Conservation (phyloP, 163 green algal genomes). For the Volvox carteri region DNA sequence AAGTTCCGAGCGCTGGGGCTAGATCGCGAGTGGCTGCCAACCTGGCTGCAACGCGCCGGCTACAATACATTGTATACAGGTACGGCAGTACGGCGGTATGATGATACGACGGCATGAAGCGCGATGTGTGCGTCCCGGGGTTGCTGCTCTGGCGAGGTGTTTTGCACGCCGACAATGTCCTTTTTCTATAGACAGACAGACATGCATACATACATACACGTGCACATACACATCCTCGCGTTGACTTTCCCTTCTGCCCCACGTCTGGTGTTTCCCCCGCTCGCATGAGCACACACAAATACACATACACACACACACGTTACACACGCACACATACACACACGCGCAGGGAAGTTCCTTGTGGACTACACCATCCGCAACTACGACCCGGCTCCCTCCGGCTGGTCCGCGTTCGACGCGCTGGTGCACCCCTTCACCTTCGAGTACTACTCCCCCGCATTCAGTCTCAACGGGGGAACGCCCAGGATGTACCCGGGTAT, state of each 20-base stretch:
- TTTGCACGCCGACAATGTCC: too few relatives aligned
- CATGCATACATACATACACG: too few relatives aligned
- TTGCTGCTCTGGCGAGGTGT: too few relatives aligned
- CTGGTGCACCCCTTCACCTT: conserved; percentile 53
- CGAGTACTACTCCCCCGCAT: conserved; percentile 51
- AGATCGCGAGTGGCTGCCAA: conserved; percentile 41
- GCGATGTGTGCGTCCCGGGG: too few relatives aligned
- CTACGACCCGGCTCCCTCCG: neutral
- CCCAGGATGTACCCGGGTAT: conserved; percentile 30
- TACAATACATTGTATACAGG: conserved; percentile 51
- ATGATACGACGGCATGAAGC: too few relatives aligned
- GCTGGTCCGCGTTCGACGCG: conserved; percentile 41
- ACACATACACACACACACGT: too few relatives aligned
- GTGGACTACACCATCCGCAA: conserved; percentile 55
- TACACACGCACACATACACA: too few relatives aligned
- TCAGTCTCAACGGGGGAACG: conserved; percentile 17
- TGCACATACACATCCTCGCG: too few relatives aligned
- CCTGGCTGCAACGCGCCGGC: conserved; percentile 27
- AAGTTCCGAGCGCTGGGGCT: conserved; percentile 43
- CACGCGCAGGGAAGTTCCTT: conserved; percentile 54
- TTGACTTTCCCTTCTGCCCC: too few relatives aligned
- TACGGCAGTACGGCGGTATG: conserved; percentile 2
- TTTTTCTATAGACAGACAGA: too few relatives aligned
- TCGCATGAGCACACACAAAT: too few relatives aligned
- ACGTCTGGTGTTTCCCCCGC: too few relatives aligned